These are phyloP conservation scores for Colletotrichum tropicale DNA, from an alignment of 2,329 filamentous ascomycete species.

Conservation along the genomic window DNA sequence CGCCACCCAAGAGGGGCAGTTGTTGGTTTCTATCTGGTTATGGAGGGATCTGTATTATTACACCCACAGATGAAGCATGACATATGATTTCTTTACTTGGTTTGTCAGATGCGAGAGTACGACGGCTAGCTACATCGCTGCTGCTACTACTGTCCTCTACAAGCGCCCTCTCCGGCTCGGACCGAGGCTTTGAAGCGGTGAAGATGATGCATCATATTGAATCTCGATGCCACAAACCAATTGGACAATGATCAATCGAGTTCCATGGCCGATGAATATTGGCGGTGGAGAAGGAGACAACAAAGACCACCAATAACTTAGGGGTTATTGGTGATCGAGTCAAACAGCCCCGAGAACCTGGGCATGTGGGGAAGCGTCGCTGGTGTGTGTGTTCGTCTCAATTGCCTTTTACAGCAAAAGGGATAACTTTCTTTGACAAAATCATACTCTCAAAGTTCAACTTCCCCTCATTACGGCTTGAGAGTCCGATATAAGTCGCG, in stretches of 20 bases:
- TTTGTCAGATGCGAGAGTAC: background rate
- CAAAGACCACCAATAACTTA: background rate
- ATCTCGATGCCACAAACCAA: background rate
- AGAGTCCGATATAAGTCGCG: background rate
- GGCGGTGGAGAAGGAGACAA: background rate
- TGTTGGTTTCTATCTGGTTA: background rate
- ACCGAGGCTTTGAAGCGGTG: background rate
- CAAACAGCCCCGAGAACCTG: background rate
- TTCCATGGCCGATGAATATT: background rate
- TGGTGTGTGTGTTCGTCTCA: background rate
- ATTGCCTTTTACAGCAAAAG: background rate
- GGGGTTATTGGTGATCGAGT: background rate
- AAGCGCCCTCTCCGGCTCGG: background rate
- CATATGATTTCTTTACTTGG: background rate
- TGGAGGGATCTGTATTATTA: background rate
- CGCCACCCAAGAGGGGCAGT: background rate
- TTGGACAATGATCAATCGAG: background rate
- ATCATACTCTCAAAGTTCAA: background rate
- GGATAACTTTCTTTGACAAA: background rate
- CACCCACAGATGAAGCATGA: background rate
- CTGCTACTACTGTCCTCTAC: background rate
- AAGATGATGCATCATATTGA: background rate
- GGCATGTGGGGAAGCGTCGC: background rate
- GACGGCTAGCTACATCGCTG: background rate
- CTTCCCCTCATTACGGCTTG: background rate